Percentiles rank a stretch among this genome's conserved stretches.
phyloP scores from a whole-genome alignment of 441 rosid genomes.

The Breynia disticha region DNA sequence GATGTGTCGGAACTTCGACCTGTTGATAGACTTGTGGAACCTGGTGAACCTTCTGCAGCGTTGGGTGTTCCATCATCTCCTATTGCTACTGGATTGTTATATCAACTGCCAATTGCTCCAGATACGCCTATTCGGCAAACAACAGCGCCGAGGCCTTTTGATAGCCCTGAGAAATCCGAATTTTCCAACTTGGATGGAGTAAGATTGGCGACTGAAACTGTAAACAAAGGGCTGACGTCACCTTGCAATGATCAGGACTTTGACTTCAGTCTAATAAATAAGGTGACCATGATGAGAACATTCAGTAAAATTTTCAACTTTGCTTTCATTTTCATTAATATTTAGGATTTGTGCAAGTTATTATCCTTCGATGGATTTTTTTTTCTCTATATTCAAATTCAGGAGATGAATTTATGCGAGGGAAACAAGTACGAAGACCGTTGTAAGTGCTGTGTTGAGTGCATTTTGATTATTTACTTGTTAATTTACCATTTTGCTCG shows the following conservation, averaged over 20 bases:
- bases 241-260: slow-evolving; percentile 28
- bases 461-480: slow-evolving; percentile 9
- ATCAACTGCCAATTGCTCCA: slow-evolving; percentile 51
- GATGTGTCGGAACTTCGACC: slow-evolving; percentile 17
- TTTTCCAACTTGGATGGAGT: slow-evolving; percentile 17
- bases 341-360: background rate
- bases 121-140: slow-evolving; percentile 48
- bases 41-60: slow-evolving; percentile 6
- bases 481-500: background rate
- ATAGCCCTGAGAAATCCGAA: slow-evolving; percentile 35
- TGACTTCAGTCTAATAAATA: slow-evolving; percentile 31
- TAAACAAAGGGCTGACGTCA: slow-evolving; percentile 16
- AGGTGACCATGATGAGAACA: slow-evolving; percentile 25
- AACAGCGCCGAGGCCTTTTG: slow-evolving; percentile 29
- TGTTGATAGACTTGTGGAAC: slow-evolving; percentile 10
- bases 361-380: slow-evolving; percentile 1
- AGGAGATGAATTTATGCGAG: slow-evolving; percentile 35
- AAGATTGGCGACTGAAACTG: slow-evolving; percentile 19
- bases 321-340: background rate
- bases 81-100: slow-evolving; percentile 12
- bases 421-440: slow-evolving; percentile 25
- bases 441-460: slow-evolving; percentile 30
- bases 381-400: slow-evolving; percentile 12
- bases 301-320: background rate
- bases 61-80: slow-evolving; percentile 7